A percentile compares a stretch with the other conserved stretches of the same genome.
Conservation (phyloP, 1,139 yeast genomes). For the Yamadazyma atmosphaerica region DNA sequence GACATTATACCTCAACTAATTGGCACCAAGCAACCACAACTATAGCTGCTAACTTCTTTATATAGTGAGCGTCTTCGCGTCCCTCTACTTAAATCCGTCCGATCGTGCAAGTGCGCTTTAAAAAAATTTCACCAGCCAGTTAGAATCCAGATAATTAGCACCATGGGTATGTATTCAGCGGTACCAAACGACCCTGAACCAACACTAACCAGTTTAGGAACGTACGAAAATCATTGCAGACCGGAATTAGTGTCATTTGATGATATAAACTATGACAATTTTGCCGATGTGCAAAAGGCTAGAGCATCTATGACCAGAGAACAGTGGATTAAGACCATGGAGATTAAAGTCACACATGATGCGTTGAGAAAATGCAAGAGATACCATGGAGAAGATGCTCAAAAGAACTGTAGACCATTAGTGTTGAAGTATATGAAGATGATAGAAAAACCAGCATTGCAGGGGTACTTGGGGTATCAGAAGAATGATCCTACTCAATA, state of each 20-base stretch:
- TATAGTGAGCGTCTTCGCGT: no score
- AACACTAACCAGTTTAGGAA: constrained; percentile 21
- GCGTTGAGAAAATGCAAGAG: constrained; percentile 77
- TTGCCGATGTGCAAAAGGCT: constrained; percentile 64
- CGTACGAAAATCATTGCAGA: constrained; percentile 56
- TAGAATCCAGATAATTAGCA: constrained; percentile 12
- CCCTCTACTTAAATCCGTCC: no score
- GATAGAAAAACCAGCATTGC: constrained; percentile 66
- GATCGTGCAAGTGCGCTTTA: not conserved
- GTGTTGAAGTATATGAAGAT: constrained; percentile 77
- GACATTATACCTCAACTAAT: no score
- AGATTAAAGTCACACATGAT: constrained; percentile 66
- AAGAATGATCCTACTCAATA: constrained; percentile 81
- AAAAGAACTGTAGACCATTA: constrained; percentile 58
- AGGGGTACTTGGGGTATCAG: constrained; percentile 80
- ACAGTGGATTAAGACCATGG: constrained; percentile 74
- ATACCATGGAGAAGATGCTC: constrained; percentile 77
- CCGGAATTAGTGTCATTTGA: constrained; percentile 82
- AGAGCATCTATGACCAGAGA: constrained; percentile 78
- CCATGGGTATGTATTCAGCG: constrained; percentile 10
- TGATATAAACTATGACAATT: constrained; percentile 74
- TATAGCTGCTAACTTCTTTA: no score
- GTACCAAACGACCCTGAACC: not conserved
- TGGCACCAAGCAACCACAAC: no score
- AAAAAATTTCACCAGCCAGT: constrained; percentile 12